phyloP scores from a whole-genome alignment of 2,329 filamentous ascomycete species.

The Cercospora berteroae region DNA sequence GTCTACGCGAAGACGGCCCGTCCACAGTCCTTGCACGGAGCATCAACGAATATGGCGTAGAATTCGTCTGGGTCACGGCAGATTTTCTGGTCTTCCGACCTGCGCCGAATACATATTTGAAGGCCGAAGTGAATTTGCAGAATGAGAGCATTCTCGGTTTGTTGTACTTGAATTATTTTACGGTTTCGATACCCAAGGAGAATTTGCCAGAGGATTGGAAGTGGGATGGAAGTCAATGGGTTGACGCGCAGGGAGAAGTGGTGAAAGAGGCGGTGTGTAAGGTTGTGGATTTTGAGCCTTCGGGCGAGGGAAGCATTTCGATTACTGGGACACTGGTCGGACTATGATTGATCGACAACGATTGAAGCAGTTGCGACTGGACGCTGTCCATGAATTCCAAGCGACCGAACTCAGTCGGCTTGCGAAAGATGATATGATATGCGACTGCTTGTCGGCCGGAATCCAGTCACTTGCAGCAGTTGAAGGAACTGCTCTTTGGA shows the following conservation, averaged over 20 bases:
- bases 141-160: constrained; percentile 86
- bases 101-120: constrained; percentile 67
- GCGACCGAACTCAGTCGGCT: neutral
- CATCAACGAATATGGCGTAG: constrained; percentile 80
- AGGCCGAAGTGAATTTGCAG: constrained; percentile 80
- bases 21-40: constrained; percentile 42
- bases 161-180: constrained; percentile 88
- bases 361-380: neutral
- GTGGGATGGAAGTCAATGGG: constrained; percentile 69
- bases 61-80: constrained; percentile 83
- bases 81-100: constrained; percentile 84
- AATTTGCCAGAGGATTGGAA: constrained; percentile 75
- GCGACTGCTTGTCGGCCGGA: neutral
- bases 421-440: neutral
- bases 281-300: constrained; percentile 81
- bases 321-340: constrained; percentile 24
- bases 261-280: constrained; percentile 70
- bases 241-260: constrained; percentile 66
- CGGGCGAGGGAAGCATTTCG: constrained; percentile 23
- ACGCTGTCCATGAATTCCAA: neutral
- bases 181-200: constrained; percentile 76
- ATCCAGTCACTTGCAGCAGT: neutral
- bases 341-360: constrained; percentile 1
- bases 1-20: constrained; percentile 5
- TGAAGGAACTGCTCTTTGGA: neutral